A percentile compares a stretch with the other conserved stretches of the same genome.
Conservation (phyloP, 2,329 filamentous ascomycete genomes). For the Graphilbum ipis-grandicollis region DNA sequence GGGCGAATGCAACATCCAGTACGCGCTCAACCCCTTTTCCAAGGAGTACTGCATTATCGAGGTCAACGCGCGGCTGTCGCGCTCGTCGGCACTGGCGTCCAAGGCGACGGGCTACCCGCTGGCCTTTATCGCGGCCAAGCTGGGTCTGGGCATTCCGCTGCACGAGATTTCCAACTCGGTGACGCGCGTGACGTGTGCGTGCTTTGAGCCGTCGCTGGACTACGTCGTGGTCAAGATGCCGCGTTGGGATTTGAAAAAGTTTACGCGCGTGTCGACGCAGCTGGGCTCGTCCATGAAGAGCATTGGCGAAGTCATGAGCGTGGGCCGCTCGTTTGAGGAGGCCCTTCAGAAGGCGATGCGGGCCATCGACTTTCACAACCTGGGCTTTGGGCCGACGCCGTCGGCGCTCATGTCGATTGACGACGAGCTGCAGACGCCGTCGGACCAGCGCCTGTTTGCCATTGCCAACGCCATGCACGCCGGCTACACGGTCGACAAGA, state of each 20-base stretch:
- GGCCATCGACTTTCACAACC: conserved; percentile 84
- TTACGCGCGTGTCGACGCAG: conserved; percentile 87
- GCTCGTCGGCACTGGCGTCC: conserved; percentile 87
- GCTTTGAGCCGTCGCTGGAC: conserved; percentile 95
- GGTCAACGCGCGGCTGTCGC: conserved; percentile 88
- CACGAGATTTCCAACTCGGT: conserved; percentile 96
- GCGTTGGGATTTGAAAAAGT: conserved; percentile 97
- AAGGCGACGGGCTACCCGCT: conserved; percentile 95
- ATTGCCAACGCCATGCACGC: conserved; percentile 95
- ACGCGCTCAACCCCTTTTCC: conserved; percentile 88
- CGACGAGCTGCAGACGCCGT: conserved; percentile 89
- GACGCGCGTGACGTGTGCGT: conserved; percentile 87
- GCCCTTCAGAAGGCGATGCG: conserved; percentile 97
- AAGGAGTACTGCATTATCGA: conserved; percentile 98
- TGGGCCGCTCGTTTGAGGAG: conserved; percentile 91
- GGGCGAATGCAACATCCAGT: conserved; percentile 98
- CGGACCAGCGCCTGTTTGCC: conserved; percentile 90
- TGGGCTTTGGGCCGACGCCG: conserved; percentile 83
- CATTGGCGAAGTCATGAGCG: conserved; percentile 97
- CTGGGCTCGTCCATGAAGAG: conserved; percentile 99
- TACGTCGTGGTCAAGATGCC: conserved; percentile 99
- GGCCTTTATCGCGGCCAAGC: conserved; percentile 91
- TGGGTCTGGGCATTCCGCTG: conserved; percentile 83
- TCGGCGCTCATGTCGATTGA: conserved; percentile 82
- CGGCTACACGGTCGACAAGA: conserved; percentile 88